Base-by-base conservation (phyloP, 352 stramenopile genomes). In the Pythium sp. region DNA sequence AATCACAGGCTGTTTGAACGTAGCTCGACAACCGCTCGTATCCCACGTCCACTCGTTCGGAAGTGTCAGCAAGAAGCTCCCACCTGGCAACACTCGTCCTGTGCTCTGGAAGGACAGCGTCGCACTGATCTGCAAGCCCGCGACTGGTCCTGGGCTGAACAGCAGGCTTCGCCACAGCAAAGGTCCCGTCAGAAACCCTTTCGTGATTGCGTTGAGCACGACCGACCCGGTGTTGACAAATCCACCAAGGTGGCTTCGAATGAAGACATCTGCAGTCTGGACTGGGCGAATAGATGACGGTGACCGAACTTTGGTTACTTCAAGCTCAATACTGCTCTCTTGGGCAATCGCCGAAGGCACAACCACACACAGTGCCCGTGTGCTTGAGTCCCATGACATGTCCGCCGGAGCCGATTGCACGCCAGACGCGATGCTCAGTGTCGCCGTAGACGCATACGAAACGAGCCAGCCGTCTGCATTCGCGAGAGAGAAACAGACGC, bases 171-270 rank as follows among this genome's bases (percentile, higher is more conserved):
- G 73, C 84, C 84, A 90, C 6, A 65, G 71, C 60, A 84, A 57
- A 9, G 71, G 43, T 8, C 79, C 84, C 28, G 56, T 77, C 4
- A 92, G 68, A 22, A 59, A 8, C 1, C 84, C 84, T 20, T 66
- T 57, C 0, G 61, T 66, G 26, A 90, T 70, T 0, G 75, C 67
- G 32, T 84, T 80, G 2, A 89, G 46, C 3, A 59, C 41, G 14
- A 89, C 49, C 0, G 28, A 65, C 9, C 80, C 80, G 20, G 69
- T 72, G 38, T 87, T 89, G 1, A 90, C 80, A 26, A 71, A 34
- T 7, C 82, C 79, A 43, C 74, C 75, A 1, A 86, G 65, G 54
- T 90, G 81, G 24, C 81, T 89, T 58, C 68, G 58, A 60, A 90
- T 77, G 0, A 61, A 7, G 0, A 86, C 47, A 0, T 46, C 5